Conservation (phyloP, 306 rosid species). For the Potentilla sterilis region DNA sequence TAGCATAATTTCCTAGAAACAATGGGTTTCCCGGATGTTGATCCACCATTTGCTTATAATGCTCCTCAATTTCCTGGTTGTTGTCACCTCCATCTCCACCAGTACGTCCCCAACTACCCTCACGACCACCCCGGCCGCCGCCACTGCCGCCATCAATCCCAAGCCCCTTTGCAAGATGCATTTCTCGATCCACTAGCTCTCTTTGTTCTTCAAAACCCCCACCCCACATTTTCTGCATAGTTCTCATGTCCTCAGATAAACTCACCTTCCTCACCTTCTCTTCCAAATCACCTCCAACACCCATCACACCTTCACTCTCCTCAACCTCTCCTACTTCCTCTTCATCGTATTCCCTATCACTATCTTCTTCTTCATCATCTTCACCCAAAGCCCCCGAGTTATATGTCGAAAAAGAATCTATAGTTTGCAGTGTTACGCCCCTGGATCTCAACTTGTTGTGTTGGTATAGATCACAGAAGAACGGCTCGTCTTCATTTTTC, state of each 20-base stretch:
- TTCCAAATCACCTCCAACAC: slow-evolving; percentile 21
- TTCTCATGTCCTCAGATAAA: slow-evolving; percentile 32
- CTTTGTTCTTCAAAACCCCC: slow-evolving; percentile 30
- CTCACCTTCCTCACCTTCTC: slow-evolving; percentile 22
- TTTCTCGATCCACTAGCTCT: slow-evolving; percentile 31
- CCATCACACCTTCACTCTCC: slow-evolving; percentile 16
- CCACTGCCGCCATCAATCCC: slow-evolving; percentile 44
- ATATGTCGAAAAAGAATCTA: slow-evolving; percentile 47
- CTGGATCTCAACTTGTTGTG: slow-evolving; percentile 36
- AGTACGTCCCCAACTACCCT: slow-evolving; percentile 31
- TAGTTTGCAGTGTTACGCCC: slow-evolving; percentile 43
- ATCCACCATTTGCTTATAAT: slow-evolving; percentile 65
- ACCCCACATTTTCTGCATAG: slow-evolving; percentile 35
- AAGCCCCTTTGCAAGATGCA: slow-evolving; percentile 55
- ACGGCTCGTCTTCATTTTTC: slow-evolving; percentile 43
- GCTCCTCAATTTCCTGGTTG: slow-evolving; percentile 49
- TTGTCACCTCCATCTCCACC: slow-evolving; percentile 57
- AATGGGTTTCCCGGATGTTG: slow-evolving; percentile 78
- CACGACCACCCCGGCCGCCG: slow-evolving; percentile 30
- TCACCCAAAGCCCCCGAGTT: slow-evolving; percentile 22
- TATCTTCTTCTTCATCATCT: slow-evolving; percentile 53
- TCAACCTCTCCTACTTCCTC: slow-evolving; percentile 17
- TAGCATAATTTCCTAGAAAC: slow-evolving; percentile 82
- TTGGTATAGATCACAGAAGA: slow-evolving; percentile 16
- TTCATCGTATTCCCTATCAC: slow-evolving; percentile 38